Percentiles rank a stretch among this genome's conserved stretches.
Evolutionary conservation across 176 grass and related monocot species (phyloP).

Genomic region (Carex parvula): DNA sequence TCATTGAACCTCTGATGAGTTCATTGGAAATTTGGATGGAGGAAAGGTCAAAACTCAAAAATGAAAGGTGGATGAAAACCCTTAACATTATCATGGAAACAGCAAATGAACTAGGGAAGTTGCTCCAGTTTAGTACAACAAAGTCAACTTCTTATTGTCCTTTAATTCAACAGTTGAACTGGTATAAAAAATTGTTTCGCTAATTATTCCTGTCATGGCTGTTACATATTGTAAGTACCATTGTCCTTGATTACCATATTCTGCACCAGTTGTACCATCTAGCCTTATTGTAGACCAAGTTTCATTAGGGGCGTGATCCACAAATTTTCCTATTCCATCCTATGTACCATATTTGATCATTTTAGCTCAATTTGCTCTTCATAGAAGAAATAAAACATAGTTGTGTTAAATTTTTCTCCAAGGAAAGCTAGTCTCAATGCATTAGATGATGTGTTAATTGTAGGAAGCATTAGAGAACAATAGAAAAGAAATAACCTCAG

Average conservation of each 20-base stretch:
- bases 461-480: slow-evolving; percentile 86
- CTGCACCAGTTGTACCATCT: not conserved
- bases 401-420: not conserved
- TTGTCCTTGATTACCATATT: not conserved
- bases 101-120: not conserved
- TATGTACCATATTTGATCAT: not conserved
- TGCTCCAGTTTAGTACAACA: not conserved
- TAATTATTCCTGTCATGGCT: not conserved
- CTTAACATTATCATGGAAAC: not conserved
- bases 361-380: not conserved
- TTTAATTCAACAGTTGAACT: not conserved
- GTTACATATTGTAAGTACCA: not conserved
- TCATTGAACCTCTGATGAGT: not conserved
- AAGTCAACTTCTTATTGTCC: not conserved
- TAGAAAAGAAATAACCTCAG: slow-evolving; percentile 78
- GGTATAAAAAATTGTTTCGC: not conserved
- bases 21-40: not conserved
- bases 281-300: not conserved
- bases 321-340: not conserved
- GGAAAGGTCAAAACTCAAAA: not conserved
- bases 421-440: not conserved
- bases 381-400: not conserved
- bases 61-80: not conserved
- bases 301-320: not conserved
- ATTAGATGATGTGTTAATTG: slow-evolving; percentile 20